These are phyloP conservation scores for Debaryomycetaceae sp. DNA, from an alignment of 1,139 yeast genomes.

Conservation along the genomic window DNA sequence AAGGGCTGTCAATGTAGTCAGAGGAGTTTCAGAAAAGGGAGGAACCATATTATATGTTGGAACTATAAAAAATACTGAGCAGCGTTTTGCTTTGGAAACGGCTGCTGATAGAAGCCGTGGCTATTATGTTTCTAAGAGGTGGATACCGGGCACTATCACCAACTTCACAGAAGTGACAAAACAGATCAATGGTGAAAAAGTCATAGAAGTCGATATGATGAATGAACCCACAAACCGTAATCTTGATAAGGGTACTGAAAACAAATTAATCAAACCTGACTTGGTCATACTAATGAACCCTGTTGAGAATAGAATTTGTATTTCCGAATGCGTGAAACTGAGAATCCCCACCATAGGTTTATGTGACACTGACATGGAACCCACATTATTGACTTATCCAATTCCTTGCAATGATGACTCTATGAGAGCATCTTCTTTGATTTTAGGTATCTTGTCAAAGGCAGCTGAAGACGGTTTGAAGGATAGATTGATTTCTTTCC, in stretches of 20 bases:
- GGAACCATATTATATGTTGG: conserved; percentile 86
- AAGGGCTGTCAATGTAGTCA: conserved; percentile 75
- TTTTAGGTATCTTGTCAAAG: conserved; percentile 77
- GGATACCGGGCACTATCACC: conserved; percentile 96
- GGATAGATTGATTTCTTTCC: conserved; percentile 38
- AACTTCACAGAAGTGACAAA: conserved; percentile 74
- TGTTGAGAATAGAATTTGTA: conserved; percentile 76
- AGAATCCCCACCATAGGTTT: conserved; percentile 92
- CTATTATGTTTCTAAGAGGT: conserved; percentile 76
- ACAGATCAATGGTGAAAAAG: conserved; percentile 67
- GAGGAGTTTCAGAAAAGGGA: conserved; percentile 79
- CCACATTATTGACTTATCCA: conserved; percentile 85
- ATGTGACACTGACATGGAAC: conserved; percentile 91
- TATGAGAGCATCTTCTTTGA: conserved; percentile 72
- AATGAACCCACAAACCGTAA: conserved; percentile 53
- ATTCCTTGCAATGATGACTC: conserved; percentile 96
- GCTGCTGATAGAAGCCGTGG: conserved; percentile 81
- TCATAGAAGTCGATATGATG: conserved; percentile 38
- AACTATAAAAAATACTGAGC: conserved; percentile 66
- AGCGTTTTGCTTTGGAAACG: conserved; percentile 66
- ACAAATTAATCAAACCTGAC: conserved; percentile 73
- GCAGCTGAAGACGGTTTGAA: conserved; percentile 80
- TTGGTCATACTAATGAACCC: conserved; percentile 85
- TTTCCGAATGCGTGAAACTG: conserved; percentile 76
- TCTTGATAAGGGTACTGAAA: conserved; percentile 43